Evolutionary conservation across 306 rosid genomes (phyloP).

Genomic region (Ormosia semicastrata): DNA sequence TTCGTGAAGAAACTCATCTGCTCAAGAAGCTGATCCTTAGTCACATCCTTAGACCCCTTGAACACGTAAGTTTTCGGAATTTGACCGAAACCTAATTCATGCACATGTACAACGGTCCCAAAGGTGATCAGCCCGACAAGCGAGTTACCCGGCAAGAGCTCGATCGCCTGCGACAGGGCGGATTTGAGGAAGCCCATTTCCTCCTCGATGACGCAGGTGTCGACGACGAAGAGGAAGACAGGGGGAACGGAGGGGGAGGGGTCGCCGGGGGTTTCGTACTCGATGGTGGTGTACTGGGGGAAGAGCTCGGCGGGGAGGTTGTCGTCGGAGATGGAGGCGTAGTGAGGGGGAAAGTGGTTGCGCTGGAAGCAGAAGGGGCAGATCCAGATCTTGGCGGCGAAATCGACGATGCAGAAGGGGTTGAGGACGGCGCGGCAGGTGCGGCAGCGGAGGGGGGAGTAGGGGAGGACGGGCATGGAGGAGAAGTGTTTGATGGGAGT

Average conservation of each 20-base stretch:
- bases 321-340: conserved; percentile 77
- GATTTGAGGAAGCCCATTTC: conserved; percentile 71
- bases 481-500: conserved; percentile 80
- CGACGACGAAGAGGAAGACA: conserved; percentile 80
- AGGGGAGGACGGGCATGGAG: conserved; percentile 65
- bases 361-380: conserved; percentile 94
- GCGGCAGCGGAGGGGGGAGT: conserved; percentile 87
- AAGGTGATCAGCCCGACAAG: conserved; percentile 85
- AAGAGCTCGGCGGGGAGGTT: conserved; percentile 96
- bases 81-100: conserved; percentile 76
- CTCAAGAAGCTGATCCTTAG: conserved; percentile 84
- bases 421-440: conserved; percentile 90
- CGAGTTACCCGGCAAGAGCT: conserved; percentile 77
- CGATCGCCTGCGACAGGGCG: conserved; percentile 75
- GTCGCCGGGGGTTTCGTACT: conserved; percentile 53
- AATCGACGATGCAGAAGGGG: conserved; percentile 91
- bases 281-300: conserved; percentile 88
- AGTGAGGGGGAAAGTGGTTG: conserved; percentile 87
- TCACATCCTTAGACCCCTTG: conserved; percentile 75
- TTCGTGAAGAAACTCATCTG: conserved; percentile 76
- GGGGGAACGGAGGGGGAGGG: conserved; percentile 41
- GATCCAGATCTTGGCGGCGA: conserved; percentile 97
- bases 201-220: conserved; percentile 81
- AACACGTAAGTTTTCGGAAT: conserved; percentile 80
- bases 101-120: conserved; percentile 81